Evolutionary conservation across 495 filamentous ascomycete genomes (phyloP).

Genomic region (Neurospora sp.): DNA sequence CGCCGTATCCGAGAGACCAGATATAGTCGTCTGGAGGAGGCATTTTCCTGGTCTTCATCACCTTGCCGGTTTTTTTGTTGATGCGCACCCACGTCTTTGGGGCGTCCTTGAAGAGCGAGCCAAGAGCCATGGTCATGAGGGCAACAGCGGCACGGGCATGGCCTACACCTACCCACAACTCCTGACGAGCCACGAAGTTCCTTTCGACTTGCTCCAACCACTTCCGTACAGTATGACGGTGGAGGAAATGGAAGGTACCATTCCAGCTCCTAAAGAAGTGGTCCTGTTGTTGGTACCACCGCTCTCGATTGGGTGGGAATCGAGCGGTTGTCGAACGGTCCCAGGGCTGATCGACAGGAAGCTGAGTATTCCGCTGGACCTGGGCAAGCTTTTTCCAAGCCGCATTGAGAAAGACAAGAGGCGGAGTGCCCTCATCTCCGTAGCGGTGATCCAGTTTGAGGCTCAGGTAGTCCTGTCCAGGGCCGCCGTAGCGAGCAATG

Average conservation of each 20-base stretch:
- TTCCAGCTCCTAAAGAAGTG: constrained; percentile 14
- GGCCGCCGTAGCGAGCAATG: background rate
- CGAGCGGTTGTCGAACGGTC: background rate
- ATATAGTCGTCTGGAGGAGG: constrained; percentile 5
- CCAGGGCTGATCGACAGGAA: constrained; percentile 12
- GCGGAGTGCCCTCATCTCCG: constrained; percentile 10
- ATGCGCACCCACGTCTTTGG: background rate
- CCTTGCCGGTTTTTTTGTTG: background rate
- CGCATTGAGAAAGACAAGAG: constrained; percentile 14
- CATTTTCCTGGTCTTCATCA: background rate
- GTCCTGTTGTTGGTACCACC: constrained; percentile 11
- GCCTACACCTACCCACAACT: constrained; percentile 9
- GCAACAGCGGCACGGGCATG: constrained; percentile 14
- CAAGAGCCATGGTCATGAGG: constrained; percentile 17
- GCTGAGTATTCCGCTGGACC: background rate
- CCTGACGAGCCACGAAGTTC: constrained; percentile 5
- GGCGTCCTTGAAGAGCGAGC: constrained; percentile 6
- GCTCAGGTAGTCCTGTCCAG: background rate
- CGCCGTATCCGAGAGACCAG: constrained; percentile 11
- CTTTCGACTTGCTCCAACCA: constrained; percentile 11
- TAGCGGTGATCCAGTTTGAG: constrained; percentile 11
- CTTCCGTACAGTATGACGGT: constrained; percentile 4
- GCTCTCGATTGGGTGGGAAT: background rate
- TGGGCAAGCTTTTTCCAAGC: constrained; percentile 16
- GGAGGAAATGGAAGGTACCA: constrained; percentile 17